A percentile compares a stretch with the other conserved stretches of the same genome.
Evolutionary conservation across 164 flowering plant species (phyloP).

Genomic region (Macadamia integrifolia): DNA sequence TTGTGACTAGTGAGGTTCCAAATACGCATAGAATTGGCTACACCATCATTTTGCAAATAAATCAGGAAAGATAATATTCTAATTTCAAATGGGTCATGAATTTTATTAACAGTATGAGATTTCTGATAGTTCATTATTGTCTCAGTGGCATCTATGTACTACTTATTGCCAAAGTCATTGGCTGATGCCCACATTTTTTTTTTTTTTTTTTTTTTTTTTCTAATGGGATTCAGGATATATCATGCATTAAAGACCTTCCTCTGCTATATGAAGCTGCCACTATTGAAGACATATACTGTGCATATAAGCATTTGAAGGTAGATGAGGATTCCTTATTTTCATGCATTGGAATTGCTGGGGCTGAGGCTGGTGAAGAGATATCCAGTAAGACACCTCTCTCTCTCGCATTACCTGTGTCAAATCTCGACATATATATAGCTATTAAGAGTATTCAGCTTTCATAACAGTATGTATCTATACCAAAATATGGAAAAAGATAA

Average conservation of each 20-base stretch:
- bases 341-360: conserved; percentile 90
- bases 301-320: conserved; percentile 79
- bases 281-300: conserved; percentile 77
- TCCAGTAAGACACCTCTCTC: conserved; percentile 35
- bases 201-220: not conserved
- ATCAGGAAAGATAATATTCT: too few species aligned
- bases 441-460: too few species aligned
- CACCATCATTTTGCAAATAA: too few species aligned
- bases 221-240: conserved; percentile 60
- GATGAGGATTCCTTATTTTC: conserved; percentile 80
- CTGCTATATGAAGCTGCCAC: conserved; percentile 79
- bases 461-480: too few species aligned
- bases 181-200: conserved; percentile 2
- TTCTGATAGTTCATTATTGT: not conserved
- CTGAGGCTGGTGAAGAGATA: conserved; percentile 65
- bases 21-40: too few species aligned
- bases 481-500: too few species aligned
- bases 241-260: conserved; percentile 81
- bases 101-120: too few species aligned
- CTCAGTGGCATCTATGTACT: too few species aligned
- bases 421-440: too few species aligned
- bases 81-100: too few species aligned
- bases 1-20: not conserved
- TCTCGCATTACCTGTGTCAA: too few species aligned
- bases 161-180: not conserved